These are phyloP conservation scores for Mesembryanthemum crystallinum DNA, from an alignment of 148 eudicot species.

Conservation along the genomic window DNA sequence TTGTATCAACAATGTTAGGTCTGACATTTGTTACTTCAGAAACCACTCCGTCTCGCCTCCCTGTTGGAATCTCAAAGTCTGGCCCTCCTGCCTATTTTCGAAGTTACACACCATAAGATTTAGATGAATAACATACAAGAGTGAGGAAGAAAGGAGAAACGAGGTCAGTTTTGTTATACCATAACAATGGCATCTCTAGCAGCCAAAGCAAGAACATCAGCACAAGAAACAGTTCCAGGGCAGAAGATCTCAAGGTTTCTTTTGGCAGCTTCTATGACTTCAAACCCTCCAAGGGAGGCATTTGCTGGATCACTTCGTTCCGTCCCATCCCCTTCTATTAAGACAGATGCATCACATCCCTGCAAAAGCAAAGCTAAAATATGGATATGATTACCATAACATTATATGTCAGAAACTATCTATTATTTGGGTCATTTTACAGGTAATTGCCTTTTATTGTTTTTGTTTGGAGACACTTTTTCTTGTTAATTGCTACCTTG, in stretches of 20 bases:
- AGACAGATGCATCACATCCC: conserved; percentile 81
- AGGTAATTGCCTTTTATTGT: too few relatives aligned
- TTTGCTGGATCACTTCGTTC: conserved; percentile 71
- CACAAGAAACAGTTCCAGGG: conserved; percentile 65
- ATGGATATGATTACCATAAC: not conserved
- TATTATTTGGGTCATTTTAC: too few relatives aligned
- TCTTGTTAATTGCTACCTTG: too few relatives aligned
- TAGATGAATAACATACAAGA: not conserved
- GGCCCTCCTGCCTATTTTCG: conserved; percentile 62
- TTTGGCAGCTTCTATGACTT: conserved; percentile 62
- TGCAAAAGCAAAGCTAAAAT: conserved; percentile 24
- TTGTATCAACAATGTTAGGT: conserved; percentile 68
- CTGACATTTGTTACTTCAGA: conserved; percentile 56
- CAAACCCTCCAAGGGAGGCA: conserved; percentile 62
- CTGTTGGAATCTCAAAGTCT: conserved; percentile 47
- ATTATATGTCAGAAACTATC: too few relatives aligned
- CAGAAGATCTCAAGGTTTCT: conserved; percentile 53
- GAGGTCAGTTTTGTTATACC: conserved; percentile 30
- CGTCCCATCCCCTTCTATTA: conserved; percentile 54
- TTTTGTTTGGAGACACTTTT: too few relatives aligned
- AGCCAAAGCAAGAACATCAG: conserved; percentile 71
- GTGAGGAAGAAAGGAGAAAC: not conserved
- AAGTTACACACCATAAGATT: not conserved
- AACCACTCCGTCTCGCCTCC: conserved; percentile 64
- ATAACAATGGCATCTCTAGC: conserved; percentile 66